Evolutionary conservation across 2,329 filamentous ascomycete genomes (phyloP), one percentile per base, ranked within the genome.

Genomic region (Neonectria faginata): DNA sequence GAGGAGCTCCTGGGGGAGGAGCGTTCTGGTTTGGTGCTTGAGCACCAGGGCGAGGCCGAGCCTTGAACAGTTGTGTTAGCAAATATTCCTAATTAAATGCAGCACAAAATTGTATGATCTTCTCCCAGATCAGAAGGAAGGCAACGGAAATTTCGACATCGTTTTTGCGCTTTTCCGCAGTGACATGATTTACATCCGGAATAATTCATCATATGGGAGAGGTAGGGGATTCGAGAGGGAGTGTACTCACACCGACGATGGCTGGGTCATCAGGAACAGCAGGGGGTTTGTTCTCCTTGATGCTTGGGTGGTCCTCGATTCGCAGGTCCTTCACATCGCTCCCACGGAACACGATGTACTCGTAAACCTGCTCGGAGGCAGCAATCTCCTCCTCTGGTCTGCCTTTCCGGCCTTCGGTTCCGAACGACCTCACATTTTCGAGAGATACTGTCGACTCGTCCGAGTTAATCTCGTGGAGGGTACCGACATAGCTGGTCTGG

Each of bases 91-190:
- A 54, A 51, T 77, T 72, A 50, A 68, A 67, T 67, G 67, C 22
- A 59, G 56, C n/a, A 57, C 63, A 57, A 57, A 55, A 36, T 42
- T 27, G 18, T 60, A 44, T 57, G 58, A 51, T 16, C 52, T 65
- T 66, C 64, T 73, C 68, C 68, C 50, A 68, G 76, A 89, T 97
- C 94, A 97, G 94, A 97, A 97, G 94, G 94, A 97, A 97, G 94
- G 94, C 94, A 97, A 97, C 94, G 94, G 94, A 97, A 91, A 92
- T 91, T 89, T 97, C 94, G 90, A 97, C 94, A 97, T 84, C 87
- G 87, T 91, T 93, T 89, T 90, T 97, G 94, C 94, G 93, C 93
- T 92, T 91, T 92, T 92, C 92, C 91, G 91, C 89, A 86, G 88
- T 88, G 85, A 86, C 78, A 85, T 86, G 82, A 82, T 97, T 97